These are phyloP conservation scores for Sclerotinia subarctica DNA, from an alignment of 2,329 filamentous ascomycete genomes.

Conservation along the genomic window DNA sequence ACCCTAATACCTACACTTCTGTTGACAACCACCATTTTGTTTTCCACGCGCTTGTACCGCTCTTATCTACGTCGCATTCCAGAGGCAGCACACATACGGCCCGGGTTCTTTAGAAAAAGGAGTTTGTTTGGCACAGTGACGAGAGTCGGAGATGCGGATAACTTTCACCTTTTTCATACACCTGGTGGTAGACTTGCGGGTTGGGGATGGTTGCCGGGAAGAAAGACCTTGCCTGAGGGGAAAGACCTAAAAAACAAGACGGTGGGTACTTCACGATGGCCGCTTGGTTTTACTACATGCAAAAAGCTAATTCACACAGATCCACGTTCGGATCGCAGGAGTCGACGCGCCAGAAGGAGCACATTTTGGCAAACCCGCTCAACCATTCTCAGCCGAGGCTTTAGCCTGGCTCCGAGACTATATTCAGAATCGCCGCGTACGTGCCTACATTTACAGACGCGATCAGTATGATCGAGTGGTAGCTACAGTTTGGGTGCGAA, in stretches of 20 bases:
- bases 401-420: slow-evolving; percentile 74
- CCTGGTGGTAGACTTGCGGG: slow-evolving; percentile 83
- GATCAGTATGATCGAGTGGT: slow-evolving; percentile 95
- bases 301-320: slow-evolving; percentile 48
- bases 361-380: slow-evolving; percentile 85
- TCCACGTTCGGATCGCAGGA: slow-evolving; percentile 85
- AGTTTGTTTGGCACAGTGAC: slow-evolving; percentile 84
- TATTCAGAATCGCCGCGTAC: slow-evolving; percentile 68
- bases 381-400: slow-evolving; percentile 80
- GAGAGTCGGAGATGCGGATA: slow-evolving; percentile 93
- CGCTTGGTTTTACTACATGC: background rate
- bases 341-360: slow-evolving; percentile 90
- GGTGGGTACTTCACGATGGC: slow-evolving; percentile 48
- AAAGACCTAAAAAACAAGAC: slow-evolving; percentile 73
- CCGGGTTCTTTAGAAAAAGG: slow-evolving; percentile 68
- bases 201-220: slow-evolving; percentile 81
- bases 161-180: slow-evolving; percentile 91
- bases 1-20: slow-evolving; percentile 53
- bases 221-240: slow-evolving; percentile 64
- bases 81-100: slow-evolving; percentile 69
- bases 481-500: slow-evolving; percentile 75
- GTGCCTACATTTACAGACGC: slow-evolving; percentile 75
- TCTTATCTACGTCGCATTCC: slow-evolving; percentile 83
- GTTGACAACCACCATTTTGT: slow-evolving; percentile 54
- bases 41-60: slow-evolving; percentile 60